Base-by-base conservation (phyloP, 2,329 filamentous ascomycete species). In the Cladophialophora yegresii region DNA sequence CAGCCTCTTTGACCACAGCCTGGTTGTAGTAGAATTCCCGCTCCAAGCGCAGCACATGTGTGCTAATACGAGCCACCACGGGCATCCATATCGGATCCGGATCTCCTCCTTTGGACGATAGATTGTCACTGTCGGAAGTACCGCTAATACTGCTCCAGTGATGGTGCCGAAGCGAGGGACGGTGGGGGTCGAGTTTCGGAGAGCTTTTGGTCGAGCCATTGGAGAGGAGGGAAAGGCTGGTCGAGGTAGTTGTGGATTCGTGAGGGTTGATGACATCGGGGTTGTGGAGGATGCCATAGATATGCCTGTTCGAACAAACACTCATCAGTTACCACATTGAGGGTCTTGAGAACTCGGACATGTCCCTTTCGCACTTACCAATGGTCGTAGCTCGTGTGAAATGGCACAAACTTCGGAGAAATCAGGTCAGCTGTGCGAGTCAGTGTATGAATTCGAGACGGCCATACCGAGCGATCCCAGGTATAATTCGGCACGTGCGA, bases 11-110 rank as follows among this genome's bases (percentile, higher is more conserved):
- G 45, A 88, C 86, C 55, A 96, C 81, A 65, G 82, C 86, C 76
- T 89, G 91, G 73, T 88, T 86, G 70, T 95, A 90, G 71, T 96
- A 90, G 73, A 90, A 97, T 63, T 93, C 89, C 67, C 93, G 84
- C 79, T 98, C 93, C 71, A 97, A 86, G 7, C 93, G 87, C 58
- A 96, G 81, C 16, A 89, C 84, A 77, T 96, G 91, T 67, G 86
- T 88, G 0, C 93, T 96, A 51, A 97, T 83, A 23, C 92, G 87
- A 50, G 92, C 93, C 30, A 96, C 82, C 5, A 97, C 88, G 7
- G 84, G 83, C 66, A 87, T 83, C 77, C 86, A 80, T 71, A 74
- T 68, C 30, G 56, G 66, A 51, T 81, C 73, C 66, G 74, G 74
- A 50, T 77, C 82, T 55, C 68, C 72, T 54, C 68, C 72, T 67